Conservation (phyloP, 2,329 filamentous ascomycete species). For the Alternaria gaisen region DNA sequence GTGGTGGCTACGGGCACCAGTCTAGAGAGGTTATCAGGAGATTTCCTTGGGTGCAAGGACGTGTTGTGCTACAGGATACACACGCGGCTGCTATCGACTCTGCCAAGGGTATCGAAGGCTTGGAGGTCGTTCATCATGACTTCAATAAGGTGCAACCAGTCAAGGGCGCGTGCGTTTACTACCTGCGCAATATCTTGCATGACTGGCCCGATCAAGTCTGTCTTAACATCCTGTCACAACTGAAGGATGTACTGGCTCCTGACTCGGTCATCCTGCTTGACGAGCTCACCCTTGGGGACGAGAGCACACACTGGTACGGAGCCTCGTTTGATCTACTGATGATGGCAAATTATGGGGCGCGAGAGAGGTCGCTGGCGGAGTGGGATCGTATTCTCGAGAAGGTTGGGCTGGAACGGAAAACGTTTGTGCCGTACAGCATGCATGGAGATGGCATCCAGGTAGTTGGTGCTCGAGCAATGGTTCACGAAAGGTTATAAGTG, state of each 20-base stretch:
- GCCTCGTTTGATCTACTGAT: conserved; percentile 14
- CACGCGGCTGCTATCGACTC: conserved; percentile 13
- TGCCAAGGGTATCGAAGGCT: conserved; percentile 4
- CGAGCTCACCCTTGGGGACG: conserved; percentile 7
- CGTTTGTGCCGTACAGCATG: conserved; percentile 11
- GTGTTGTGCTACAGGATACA: conserved; percentile 11
- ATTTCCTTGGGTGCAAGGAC: conserved; percentile 6
- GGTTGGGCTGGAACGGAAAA: conserved; percentile 14
- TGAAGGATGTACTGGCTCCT: conserved; percentile 12
- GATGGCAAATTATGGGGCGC: conserved; percentile 15
- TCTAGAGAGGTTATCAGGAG: conserved; percentile 8
- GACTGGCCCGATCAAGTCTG: conserved; percentile 15
- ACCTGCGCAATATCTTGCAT: conserved; percentile 14
- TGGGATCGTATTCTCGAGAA: conserved; percentile 11
- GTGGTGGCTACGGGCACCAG: conserved; percentile 13
- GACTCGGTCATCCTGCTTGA: conserved; percentile 15
- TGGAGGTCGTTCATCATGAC: conserved; percentile 10
- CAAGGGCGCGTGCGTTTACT: conserved; percentile 7
- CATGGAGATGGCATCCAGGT: conserved; percentile 15
- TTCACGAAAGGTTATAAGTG: conserved; percentile 1
- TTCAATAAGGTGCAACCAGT: conserved; percentile 10
- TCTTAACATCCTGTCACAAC: conserved; percentile 1
- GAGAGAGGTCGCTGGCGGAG: conserved; percentile 10
- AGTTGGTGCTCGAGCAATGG: not conserved
- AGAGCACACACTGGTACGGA: conserved; percentile 13